Evolutionary conservation across 305 asterid species (phyloP).

Genomic region (Fraxinus xanthoxyloides): DNA sequence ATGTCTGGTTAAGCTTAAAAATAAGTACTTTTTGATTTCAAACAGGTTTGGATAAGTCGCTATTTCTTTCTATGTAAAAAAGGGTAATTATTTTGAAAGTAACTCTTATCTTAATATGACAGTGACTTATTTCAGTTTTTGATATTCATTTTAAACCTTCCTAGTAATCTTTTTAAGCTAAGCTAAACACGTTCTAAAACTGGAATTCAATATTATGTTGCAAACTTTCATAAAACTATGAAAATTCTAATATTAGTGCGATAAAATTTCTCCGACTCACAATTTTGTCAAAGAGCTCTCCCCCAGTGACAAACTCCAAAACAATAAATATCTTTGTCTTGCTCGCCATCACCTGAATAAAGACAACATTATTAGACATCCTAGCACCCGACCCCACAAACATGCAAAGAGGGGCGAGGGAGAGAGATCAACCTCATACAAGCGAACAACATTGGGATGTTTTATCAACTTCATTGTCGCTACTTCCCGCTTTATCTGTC

Average conservation of each 20-base stretch:
- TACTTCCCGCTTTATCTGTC: constrained; percentile 80
- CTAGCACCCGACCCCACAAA: neutral
- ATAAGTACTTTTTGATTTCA: neutral
- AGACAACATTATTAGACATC: constrained; percentile 6
- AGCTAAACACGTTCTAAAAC: neutral
- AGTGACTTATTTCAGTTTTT: neutral
- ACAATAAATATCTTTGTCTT: constrained; percentile 83
- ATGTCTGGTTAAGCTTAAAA: neutral
- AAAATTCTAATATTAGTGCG: neutral
- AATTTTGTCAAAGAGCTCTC: constrained; percentile 92
- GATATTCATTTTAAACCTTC: neutral
- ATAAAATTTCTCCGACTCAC: constrained; percentile 38
- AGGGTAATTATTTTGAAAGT: neutral
- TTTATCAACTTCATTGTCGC: constrained; percentile 82
- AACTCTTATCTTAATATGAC: neutral
- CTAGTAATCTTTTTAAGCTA: neutral
- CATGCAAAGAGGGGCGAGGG: neutral
- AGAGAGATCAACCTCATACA: constrained; percentile 55
- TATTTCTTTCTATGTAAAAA: neutral
- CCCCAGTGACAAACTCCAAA: constrained; percentile 79
- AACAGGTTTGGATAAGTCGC: neutral
- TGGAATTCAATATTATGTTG: neutral
- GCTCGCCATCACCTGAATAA: constrained; percentile 78
- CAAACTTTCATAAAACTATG: neutral
- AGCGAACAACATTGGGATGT: constrained; percentile 78